Evolutionary conservation across 192 early-diverging fungal genomes (phyloP).

Genomic region (Phycomyces nitens): DNA sequence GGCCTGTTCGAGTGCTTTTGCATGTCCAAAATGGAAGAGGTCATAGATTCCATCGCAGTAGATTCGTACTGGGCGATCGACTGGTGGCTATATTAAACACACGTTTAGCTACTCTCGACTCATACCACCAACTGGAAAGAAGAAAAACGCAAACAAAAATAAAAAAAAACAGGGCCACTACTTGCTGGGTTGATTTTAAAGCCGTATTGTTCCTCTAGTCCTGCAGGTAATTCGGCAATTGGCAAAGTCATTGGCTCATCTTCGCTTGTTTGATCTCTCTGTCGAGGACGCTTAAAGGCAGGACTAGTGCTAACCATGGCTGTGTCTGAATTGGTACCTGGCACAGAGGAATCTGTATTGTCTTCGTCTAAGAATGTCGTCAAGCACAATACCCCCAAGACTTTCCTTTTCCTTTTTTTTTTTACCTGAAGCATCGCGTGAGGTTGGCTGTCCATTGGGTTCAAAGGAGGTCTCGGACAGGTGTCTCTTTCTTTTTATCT

Average conservation of each 20-base stretch:
- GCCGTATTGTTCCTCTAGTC: conserved; percentile 13
- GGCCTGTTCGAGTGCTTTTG: conserved; percentile 72
- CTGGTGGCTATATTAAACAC: conserved; percentile 40
- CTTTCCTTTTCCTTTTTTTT: background rate
- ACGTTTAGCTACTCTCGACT: no score
- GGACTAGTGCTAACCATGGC: background rate
- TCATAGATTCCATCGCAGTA: conserved; percentile 85
- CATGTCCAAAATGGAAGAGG: conserved; percentile 78
- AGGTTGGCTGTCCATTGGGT: conserved; percentile 8
- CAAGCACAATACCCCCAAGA: background rate
- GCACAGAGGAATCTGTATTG: background rate
- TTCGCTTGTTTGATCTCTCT: conserved; percentile 8
- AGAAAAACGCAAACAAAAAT: no score
- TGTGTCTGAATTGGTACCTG: background rate
- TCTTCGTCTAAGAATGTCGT: conserved; percentile 12
- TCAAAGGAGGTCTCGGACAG: background rate
- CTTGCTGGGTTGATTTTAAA: conserved; percentile 21
- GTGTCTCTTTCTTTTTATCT: background rate
- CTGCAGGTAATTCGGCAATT: conserved; percentile 5
- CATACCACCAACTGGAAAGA: no score
- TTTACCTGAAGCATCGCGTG: conserved; percentile 20
- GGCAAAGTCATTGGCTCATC: background rate
- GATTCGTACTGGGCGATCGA: conserved; percentile 62
- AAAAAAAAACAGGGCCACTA: background rate
- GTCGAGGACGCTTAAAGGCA: conserved; percentile 7